These are phyloP conservation scores for Paecilomyces variotii DNA, from an alignment of 2,329 filamentous ascomycete genomes.

Conservation along the genomic window DNA sequence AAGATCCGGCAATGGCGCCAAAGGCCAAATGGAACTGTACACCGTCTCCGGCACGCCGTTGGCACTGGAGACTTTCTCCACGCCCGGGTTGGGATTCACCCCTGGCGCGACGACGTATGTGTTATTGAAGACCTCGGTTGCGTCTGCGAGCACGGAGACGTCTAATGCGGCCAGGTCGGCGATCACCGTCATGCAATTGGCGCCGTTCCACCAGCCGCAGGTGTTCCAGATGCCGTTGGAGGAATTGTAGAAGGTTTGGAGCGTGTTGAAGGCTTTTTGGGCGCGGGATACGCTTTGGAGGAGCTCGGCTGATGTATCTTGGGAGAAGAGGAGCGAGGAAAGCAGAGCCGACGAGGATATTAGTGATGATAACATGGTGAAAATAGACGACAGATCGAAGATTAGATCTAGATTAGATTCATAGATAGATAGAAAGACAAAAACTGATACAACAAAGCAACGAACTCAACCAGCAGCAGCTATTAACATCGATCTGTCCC, in stretches of 20 bases:
- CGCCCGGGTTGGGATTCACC: constrained; percentile 13
- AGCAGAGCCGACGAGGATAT: not conserved
- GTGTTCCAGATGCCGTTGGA: constrained; percentile 56
- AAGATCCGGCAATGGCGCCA: not conserved
- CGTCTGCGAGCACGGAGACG: constrained; percentile 23
- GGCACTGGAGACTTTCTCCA: constrained; percentile 7
- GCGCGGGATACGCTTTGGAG: not conserved
- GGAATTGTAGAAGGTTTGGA: constrained; percentile 57
- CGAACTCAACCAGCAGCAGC: not conserved
- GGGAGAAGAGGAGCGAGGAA: not conserved
- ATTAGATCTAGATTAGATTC: not conserved
- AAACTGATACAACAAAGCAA: not conserved
- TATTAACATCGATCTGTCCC: not conserved
- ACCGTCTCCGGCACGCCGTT: not conserved
- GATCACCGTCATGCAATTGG: constrained; percentile 57
- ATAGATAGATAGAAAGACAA: not conserved
- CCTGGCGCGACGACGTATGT: constrained; percentile 25
- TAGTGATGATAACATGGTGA: not conserved
- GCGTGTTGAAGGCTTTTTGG: constrained; percentile 28
- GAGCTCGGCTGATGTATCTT: not conserved
- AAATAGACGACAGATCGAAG: not conserved
- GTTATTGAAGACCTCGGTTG: constrained; percentile 35
- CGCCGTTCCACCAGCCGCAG: constrained; percentile 67
- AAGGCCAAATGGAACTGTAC: not conserved
- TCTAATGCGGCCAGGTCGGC: constrained; percentile 44